Percentiles rank a stretch among this genome's conserved stretches.
These are phyloP conservation scores for Pichia sp. DNA, from an alignment of 1,139 yeast species.

Conservation along the genomic window DNA sequence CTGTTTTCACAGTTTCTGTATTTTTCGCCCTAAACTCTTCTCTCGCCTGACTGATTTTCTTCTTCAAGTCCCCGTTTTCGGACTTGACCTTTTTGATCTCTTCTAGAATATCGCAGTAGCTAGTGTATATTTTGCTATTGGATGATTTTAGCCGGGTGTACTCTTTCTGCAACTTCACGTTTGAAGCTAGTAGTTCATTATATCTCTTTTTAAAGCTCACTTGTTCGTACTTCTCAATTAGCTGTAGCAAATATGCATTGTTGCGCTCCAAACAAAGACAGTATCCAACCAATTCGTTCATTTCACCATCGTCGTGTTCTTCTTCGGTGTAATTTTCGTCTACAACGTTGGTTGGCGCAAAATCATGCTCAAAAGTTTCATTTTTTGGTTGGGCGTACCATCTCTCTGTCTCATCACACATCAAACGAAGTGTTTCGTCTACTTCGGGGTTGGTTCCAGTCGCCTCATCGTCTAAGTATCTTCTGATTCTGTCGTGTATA, in stretches of 20 bases:
- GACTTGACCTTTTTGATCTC: slow-evolving; percentile 12
- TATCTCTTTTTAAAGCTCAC: slow-evolving; percentile 27
- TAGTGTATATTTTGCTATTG: slow-evolving; percentile 15
- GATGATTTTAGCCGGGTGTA: slow-evolving; percentile 20
- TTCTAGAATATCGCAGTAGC: slow-evolving; percentile 20
- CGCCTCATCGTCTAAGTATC: slow-evolving; percentile 15
- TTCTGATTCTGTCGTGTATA: slow-evolving; percentile 10
- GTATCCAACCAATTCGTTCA: slow-evolving; percentile 16
- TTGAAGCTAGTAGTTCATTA: slow-evolving; percentile 19
- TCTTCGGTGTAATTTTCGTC: neutral
- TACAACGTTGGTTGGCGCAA: neutral
- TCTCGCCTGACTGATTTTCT: neutral
- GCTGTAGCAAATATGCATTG: slow-evolving; percentile 22
- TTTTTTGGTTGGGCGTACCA: slow-evolving; percentile 10
- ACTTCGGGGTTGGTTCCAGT: slow-evolving; percentile 13
- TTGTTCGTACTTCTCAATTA: slow-evolving; percentile 25
- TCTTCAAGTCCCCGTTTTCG: neutral
- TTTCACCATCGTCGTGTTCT: slow-evolving; percentile 3
- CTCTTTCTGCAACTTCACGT: slow-evolving; percentile 18
- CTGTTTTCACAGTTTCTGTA: neutral
- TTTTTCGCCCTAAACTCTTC: neutral
- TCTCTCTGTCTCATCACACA: slow-evolving; percentile 19
- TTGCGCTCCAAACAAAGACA: slow-evolving; percentile 23
- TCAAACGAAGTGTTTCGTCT: slow-evolving; percentile 24
- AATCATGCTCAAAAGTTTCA: neutral